phyloP scores from a whole-genome alignment of 2,329 filamentous ascomycete species.

The Acephala macrosclerotiorum region DNA sequence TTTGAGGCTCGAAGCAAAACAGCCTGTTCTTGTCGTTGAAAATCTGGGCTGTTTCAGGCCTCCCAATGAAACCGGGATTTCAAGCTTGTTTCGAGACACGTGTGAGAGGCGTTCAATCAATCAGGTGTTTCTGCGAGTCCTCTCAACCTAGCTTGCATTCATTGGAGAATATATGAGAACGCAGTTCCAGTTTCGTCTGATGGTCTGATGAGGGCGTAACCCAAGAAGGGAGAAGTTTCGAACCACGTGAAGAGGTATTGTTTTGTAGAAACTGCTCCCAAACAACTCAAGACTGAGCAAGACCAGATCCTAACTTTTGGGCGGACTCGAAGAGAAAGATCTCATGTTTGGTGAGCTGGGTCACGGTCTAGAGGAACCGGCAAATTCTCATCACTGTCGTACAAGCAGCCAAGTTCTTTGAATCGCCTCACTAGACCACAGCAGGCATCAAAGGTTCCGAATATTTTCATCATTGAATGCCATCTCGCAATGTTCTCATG shows the following conservation, averaged over 20 bases:
- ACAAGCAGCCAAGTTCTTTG: background rate
- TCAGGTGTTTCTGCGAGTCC: background rate
- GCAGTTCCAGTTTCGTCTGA: background rate
- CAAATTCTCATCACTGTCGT: no score
- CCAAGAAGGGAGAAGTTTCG: no score
- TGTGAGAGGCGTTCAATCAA: background rate
- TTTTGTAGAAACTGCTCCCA: no score
- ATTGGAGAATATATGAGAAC: background rate
- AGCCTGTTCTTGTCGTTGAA: background rate
- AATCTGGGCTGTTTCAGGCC: background rate
- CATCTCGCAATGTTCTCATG: conserved; percentile 5
- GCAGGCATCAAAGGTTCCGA: background rate
- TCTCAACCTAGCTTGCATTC: background rate
- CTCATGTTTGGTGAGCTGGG: no score
- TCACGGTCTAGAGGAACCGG: no score
- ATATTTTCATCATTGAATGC: background rate
- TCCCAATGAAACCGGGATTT: conserved; percentile 1
- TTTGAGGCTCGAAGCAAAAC: background rate
- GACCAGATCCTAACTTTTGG: no score
- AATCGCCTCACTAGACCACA: background rate
- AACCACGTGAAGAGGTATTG: no score
- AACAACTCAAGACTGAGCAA: no score
- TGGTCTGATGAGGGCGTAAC: no score
- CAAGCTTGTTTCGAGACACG: background rate
- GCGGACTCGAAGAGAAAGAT: no score